These are phyloP conservation scores for Tetrapisispora taiwanensis DNA, from an alignment of 805 yeast species.

Conservation along the genomic window DNA sequence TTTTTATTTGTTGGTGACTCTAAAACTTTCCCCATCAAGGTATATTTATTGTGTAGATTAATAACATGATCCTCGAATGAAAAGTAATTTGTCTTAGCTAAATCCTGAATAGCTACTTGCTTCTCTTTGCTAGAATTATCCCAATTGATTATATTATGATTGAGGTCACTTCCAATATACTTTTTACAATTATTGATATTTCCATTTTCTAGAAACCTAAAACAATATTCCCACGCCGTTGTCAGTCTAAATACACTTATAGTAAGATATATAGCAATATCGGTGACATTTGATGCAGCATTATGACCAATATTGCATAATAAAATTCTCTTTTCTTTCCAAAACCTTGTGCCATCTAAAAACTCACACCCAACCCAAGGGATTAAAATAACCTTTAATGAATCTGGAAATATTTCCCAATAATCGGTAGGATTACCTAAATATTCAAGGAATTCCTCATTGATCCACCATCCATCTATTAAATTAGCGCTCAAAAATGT, in stretches of 20 bases:
- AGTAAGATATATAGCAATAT: slow-evolving; percentile 50
- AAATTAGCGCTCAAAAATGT: slow-evolving; percentile 33
- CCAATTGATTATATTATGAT: neutral
- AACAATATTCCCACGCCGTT: slow-evolving; percentile 35
- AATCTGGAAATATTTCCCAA: slow-evolving; percentile 37
- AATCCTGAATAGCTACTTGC: slow-evolving; percentile 6
- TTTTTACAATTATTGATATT: slow-evolving; percentile 40
- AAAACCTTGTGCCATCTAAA: slow-evolving; percentile 37
- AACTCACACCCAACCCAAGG: slow-evolving; percentile 56
- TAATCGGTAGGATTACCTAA: slow-evolving; percentile 38
- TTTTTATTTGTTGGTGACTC: slow-evolving; percentile 47
- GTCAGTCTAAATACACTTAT: slow-evolving; percentile 53
- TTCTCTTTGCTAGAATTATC: slow-evolving; percentile 10
- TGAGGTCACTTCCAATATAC: slow-evolving; percentile 18
- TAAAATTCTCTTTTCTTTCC: slow-evolving; percentile 35
- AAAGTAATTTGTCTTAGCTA: slow-evolving; percentile 11
- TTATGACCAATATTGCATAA: slow-evolving; percentile 53
- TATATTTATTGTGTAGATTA: slow-evolving; percentile 34
- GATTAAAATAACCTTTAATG: slow-evolving; percentile 40
- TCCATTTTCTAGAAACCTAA: slow-evolving; percentile 31
- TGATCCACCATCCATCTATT: slow-evolving; percentile 44
- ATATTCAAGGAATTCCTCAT: slow-evolving; percentile 40
- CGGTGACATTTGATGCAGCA: slow-evolving; percentile 64
- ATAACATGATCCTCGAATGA: slow-evolving; percentile 2
- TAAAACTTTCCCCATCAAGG: slow-evolving; percentile 37